Percentiles rank a stretch among this genome's conserved stretches.
phyloP scores from a whole-genome alignment of 2,329 filamentous ascomycete genomes.

The Xylariaceae sp. region DNA sequence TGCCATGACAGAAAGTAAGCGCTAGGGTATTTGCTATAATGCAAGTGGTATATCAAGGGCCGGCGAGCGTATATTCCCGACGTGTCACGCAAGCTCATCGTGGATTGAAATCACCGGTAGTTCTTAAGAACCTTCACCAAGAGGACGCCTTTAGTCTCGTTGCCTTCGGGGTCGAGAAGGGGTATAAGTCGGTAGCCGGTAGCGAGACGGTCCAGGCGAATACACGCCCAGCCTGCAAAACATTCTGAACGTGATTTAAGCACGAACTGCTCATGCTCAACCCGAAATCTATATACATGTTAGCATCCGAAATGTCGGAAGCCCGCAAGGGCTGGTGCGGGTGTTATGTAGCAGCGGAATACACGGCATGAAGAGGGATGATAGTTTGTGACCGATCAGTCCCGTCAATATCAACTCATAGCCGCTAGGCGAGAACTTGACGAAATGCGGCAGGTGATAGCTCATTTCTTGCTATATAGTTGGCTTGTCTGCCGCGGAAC shows the following conservation, averaged over 20 bases:
- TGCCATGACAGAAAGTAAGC: background rate
- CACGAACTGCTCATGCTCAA: slow-evolving; percentile 34
- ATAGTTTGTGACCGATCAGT: background rate
- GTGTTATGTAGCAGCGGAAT: slow-evolving; percentile 25
- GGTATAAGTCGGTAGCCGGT: slow-evolving; percentile 51
- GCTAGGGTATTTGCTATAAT: background rate
- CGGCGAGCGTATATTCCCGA: background rate
- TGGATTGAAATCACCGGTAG: slow-evolving; percentile 27
- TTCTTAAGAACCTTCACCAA: slow-evolving; percentile 49
- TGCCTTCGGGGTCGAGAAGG: slow-evolving; percentile 43
- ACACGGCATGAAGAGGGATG: background rate
- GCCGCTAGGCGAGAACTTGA: slow-evolving; percentile 14
- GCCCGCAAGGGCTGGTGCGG: slow-evolving; percentile 28
- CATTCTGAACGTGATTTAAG: slow-evolving; percentile 9
- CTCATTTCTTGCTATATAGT: slow-evolving; percentile 20
- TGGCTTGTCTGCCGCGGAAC: slow-evolving; percentile 18
- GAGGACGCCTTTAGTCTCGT: slow-evolving; percentile 42
- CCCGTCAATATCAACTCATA: background rate
- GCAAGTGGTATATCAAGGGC: background rate
- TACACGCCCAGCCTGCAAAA: slow-evolving; percentile 48
- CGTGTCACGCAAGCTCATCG: background rate
- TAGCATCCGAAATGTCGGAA: slow-evolving; percentile 4
- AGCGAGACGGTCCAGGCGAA: slow-evolving; percentile 53
- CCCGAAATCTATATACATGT: slow-evolving; percentile 42
- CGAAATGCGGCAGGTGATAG: slow-evolving; percentile 27